Percentiles rank a stretch among this genome's conserved stretches.
Evolutionary conservation across 176 grass and related monocot species (phyloP).

Genomic region (Bonia amplexicaulis): DNA sequence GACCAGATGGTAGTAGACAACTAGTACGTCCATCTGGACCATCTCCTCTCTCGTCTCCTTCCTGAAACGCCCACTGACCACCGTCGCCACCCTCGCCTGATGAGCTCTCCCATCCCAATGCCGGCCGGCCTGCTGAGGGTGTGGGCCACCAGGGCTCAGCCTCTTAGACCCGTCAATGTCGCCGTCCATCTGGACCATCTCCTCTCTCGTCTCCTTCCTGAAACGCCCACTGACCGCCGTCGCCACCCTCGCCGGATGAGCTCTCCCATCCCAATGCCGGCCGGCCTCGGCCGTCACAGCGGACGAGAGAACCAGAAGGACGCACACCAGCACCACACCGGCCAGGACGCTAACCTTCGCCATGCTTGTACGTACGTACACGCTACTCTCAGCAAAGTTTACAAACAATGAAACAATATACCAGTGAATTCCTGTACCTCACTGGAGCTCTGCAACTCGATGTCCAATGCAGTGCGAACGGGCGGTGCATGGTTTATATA

Average conservation of each 20-base stretch:
- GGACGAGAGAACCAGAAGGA: slow-evolving; percentile 19
- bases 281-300: neutral
- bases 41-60: slow-evolving; percentile 11
- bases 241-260: neutral
- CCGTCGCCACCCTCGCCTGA: neutral
- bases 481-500: slow-evolving; percentile 25
- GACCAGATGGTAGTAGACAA: neutral
- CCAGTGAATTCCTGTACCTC: no score
- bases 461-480: neutral
- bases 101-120: neutral
- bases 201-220: neutral
- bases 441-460: no score
- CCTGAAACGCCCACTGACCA: neutral
- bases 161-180: slow-evolving; percentile 36
- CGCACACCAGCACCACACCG: neutral
- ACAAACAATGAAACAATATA: no score
- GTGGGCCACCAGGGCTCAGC: slow-evolving; percentile 50
- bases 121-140: slow-evolving; percentile 37
- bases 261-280: neutral
- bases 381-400: neutral
- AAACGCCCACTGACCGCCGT: neutral
- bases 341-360: neutral
- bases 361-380: neutral
- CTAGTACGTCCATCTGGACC: neutral
- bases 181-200: neutral